A percentile compares a stretch with the other conserved stretches of the same genome.
Conservation (phyloP, 1,284 basidiomycete species). For the Ganoderma leucocontextum region DNA sequence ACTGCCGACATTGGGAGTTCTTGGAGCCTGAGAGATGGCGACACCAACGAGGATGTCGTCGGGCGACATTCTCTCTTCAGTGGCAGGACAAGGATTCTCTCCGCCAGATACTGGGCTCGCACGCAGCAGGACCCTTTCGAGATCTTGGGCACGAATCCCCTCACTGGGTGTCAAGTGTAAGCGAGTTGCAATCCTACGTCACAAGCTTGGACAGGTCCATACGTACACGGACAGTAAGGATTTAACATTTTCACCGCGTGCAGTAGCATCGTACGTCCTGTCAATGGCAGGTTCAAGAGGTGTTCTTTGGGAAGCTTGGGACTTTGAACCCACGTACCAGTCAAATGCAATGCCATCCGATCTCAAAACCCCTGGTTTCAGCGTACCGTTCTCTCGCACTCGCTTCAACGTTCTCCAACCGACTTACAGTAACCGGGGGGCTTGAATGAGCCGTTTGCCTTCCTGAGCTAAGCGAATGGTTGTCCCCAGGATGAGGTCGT, state of each 20-base stretch:
- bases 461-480: constrained; percentile 26
- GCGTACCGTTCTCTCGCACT: not conserved
- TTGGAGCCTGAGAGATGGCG: not conserved
- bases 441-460: constrained; percentile 33
- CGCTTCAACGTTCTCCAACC: not conserved
- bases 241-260: constrained; percentile 26
- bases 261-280: constrained; percentile 33
- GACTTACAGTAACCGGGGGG: constrained; percentile 35
- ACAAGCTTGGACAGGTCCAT: not conserved
- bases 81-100: constrained; percentile 5
- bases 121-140: constrained; percentile 25
- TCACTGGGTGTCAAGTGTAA: constrained; percentile 14
- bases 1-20: constrained; percentile 11
- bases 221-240: constrained; percentile 32
- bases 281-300: not conserved
- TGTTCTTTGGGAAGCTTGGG: not conserved
- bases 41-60: not conserved
- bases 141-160: constrained; percentile 25
- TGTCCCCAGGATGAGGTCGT: constrained; percentile 31
- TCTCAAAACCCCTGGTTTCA: constrained; percentile 22
- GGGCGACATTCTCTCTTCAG: not conserved
- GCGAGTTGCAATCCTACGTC: not conserved
- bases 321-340: constrained; percentile 29
- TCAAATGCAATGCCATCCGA: constrained; percentile 35
- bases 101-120: constrained; percentile 6